Base-by-base conservation (phyloP, 192 early-diverging fungal species). In the Backusella psychrophila region DNA sequence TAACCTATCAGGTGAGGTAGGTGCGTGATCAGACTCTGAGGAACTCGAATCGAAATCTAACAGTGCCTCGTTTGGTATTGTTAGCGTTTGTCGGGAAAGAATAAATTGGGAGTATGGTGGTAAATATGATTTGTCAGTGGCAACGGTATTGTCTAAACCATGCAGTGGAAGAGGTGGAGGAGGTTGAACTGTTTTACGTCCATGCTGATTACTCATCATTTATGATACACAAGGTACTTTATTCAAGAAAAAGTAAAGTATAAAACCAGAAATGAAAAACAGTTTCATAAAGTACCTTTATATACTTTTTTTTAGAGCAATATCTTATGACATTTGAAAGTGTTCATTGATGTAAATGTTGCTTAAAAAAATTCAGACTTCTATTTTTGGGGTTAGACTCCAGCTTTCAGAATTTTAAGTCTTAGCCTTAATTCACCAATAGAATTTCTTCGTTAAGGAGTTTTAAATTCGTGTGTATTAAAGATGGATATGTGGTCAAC, bases 241-340 rank as follows among this genome's bases (percentile, higher is more conserved):
- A n/a, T 4, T 8, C 21, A 63, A 63, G 56, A 63, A 63, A 63
- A 63, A 29, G 26, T 29, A 29, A 63, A 12, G 12, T 8, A 63
- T 14, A 29, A 2, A 2, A 63, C 26, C 56, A 49, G 23, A 63
- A 29, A 63, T 2, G 12, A 63, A 29, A 59, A 59, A 59, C 1
- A 29, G 4, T 29, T 63, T 21, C 53, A 56, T 23, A 23, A 19
- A 23, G 8, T 21, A 8, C 0, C 56, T 63, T 63, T 63, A 63
- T 63, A 63, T 63, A 63, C 26, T 9, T 63, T 63, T 29, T 63
- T 59, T 21, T 53, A 53, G 29, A 49, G n/a, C 15, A 63, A 26
- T 6, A 63, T 29, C 56, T 63, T 63, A 63, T 63, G 56, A 63
- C 56, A 63, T 63, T 63, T 23, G 56, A 63, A 63, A 63, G 26